A percentile compares a stretch with the other conserved stretches of the same genome.
Conservation (phyloP, 257 asterid species). For the Coffea canephora region DNA sequence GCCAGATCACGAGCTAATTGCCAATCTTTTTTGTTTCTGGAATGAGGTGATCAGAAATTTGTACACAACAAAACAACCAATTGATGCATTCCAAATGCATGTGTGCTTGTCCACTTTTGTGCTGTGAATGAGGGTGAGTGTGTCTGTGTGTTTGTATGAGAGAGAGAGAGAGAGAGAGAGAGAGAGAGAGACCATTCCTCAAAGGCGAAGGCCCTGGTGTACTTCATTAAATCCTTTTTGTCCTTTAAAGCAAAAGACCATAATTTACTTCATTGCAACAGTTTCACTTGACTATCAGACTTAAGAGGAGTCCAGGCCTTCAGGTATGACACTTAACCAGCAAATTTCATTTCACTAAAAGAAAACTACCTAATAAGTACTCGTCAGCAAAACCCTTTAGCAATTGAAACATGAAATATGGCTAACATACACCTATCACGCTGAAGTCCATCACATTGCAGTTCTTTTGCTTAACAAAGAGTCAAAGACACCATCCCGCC, state of each 20-base stretch:
- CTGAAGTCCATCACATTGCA: too few species aligned
- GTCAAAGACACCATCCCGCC: too few species aligned
- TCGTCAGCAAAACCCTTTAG: too few species aligned
- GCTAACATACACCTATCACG: too few species aligned
- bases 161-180: neutral
- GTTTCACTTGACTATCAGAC: neutral
- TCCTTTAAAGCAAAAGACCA: neutral
- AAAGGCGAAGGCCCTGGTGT: neutral
- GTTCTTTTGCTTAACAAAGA: too few species aligned
- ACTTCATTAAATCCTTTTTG: neutral
- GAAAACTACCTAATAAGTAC: neutral
- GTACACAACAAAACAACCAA: neutral
- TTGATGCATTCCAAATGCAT: neutral
- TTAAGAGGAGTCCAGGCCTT: neutral
- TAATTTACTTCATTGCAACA: neutral
- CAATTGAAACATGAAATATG: too few species aligned
- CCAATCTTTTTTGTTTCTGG: neutral
- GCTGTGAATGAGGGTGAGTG: neutral
- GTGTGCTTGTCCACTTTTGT: neutral
- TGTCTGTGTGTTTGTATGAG: too few species aligned
- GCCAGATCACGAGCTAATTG: slow-evolving; percentile 8
- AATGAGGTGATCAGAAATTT: neutral
- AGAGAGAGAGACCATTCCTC: neutral
- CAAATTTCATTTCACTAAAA: neutral
- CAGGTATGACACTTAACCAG: neutral